Percentiles rank a stretch among this genome's conserved stretches.
Conservation (phyloP, 2,329 filamentous ascomycete species). For the Alternaria novae-zelandiae region DNA sequence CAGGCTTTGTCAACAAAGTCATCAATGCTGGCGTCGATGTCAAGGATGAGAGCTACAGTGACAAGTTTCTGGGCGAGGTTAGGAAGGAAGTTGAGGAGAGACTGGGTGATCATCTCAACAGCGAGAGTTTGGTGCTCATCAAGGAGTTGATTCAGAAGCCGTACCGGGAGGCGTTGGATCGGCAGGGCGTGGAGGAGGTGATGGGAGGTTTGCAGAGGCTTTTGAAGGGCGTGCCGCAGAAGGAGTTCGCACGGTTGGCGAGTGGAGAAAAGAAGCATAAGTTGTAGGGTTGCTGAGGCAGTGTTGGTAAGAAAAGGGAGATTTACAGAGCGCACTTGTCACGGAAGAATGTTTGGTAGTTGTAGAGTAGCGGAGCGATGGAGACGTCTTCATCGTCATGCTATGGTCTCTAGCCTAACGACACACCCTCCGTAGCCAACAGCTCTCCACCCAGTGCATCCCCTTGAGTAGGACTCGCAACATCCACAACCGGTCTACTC, state of each 20-base stretch:
- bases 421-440: conserved; percentile 41
- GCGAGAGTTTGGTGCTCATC: conserved; percentile 79
- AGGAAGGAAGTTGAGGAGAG: conserved; percentile 80
- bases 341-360: neutral
- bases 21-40: conserved; percentile 62
- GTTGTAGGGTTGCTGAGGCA: conserved; percentile 60
- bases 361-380: neutral
- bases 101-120: conserved; percentile 79
- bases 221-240: conserved; percentile 78
- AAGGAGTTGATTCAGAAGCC: conserved; percentile 82
- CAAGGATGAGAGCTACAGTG: conserved; percentile 59
- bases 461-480: conserved; percentile 9
- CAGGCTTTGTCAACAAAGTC: conserved; percentile 86
- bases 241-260: conserved; percentile 86
- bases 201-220: conserved; percentile 86
- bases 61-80: conserved; percentile 73
- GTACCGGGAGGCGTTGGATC: conserved; percentile 74
- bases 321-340: neutral
- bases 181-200: conserved; percentile 81
- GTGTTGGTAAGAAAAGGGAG: neutral
- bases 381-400: neutral
- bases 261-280: conserved; percentile 94
- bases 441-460: conserved; percentile 41
- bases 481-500: conserved; percentile 2
- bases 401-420: conserved; percentile 31